These are phyloP conservation scores for Rhizopogon sp. DNA, from an alignment of 768 basidiomycete species.

Conservation along the genomic window DNA sequence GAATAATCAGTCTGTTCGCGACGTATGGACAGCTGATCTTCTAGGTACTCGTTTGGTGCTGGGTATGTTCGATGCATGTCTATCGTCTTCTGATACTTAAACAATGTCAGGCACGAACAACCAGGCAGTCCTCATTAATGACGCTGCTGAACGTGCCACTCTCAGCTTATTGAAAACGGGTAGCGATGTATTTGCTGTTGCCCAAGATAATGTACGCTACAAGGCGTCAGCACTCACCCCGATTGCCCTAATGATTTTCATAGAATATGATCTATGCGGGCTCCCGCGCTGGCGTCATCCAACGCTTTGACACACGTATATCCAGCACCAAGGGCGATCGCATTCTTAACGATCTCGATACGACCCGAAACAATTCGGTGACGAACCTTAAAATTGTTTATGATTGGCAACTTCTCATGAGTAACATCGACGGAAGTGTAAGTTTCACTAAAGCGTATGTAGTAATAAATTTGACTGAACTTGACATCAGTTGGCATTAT, in stretches of 20 bases:
- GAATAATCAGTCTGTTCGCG: constrained; percentile 38
- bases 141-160: constrained; percentile 37
- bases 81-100: background rate
- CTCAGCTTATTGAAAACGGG: constrained; percentile 41
- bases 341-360: constrained; percentile 36
- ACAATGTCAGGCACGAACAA: constrained; percentile 43
- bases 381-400: constrained; percentile 46
- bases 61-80: constrained; percentile 30
- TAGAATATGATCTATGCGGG: constrained; percentile 53
- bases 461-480: background rate
- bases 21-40: constrained; percentile 55
- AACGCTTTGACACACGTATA: constrained; percentile 53
- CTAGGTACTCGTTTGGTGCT: constrained; percentile 43
- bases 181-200: constrained; percentile 63
- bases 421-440: constrained; percentile 59
- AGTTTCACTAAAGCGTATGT: constrained; percentile 14
- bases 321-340: constrained; percentile 29
- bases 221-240: background rate
- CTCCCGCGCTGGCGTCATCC: constrained; percentile 53
- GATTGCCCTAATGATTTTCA: background rate
- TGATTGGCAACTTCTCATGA: constrained; percentile 49
- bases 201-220: constrained; percentile 42
- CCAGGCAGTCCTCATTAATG: constrained; percentile 46
- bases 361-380: constrained; percentile 38
- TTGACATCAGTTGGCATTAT: constrained; percentile 46